Conservation (phyloP, 352 stramenopile species). For the Pythium grandisporangium region DNA sequence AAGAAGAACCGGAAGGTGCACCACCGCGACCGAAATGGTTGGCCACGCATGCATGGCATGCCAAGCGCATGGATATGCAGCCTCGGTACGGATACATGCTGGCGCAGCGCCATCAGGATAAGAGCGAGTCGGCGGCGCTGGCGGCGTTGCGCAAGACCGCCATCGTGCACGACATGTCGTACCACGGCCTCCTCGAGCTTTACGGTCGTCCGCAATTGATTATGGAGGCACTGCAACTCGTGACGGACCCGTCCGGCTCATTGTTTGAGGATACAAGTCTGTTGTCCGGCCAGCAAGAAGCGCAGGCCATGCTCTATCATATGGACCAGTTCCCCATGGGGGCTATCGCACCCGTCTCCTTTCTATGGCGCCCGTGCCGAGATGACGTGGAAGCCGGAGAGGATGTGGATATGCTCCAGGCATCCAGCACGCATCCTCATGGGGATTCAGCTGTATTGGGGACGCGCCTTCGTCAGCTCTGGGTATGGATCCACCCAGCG, state of each 20-base stretch:
- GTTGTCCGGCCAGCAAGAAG: conserved; percentile 42
- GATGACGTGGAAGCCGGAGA: conserved; percentile 13
- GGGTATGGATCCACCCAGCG: conserved; percentile 72
- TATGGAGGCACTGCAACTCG: conserved; percentile 44
- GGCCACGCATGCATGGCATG: conserved; percentile 62
- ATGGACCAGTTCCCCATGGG: conserved; percentile 39
- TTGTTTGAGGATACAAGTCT: conserved; percentile 52
- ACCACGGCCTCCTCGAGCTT: conserved; percentile 61
- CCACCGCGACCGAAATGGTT: conserved; percentile 32
- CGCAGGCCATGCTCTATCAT: conserved; percentile 41
- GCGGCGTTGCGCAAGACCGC: conserved; percentile 34
- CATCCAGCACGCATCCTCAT: conserved; percentile 12
- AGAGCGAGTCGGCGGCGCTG: conserved; percentile 57
- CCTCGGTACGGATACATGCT: conserved; percentile 38
- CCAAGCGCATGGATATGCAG: conserved; percentile 67
- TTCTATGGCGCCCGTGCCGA: conserved; percentile 58
- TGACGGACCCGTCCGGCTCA: conserved; percentile 52
- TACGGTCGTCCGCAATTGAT: conserved; percentile 47
- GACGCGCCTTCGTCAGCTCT: conserved; percentile 50
- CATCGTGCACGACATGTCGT: conserved; percentile 51
- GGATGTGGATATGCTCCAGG: no score
- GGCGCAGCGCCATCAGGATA: conserved; percentile 35
- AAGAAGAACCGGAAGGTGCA: no score
- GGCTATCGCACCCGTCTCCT: conserved; percentile 60
- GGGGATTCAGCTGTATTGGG: conserved; percentile 29